Evolutionary conservation across 345 rosid genomes (phyloP).

Genomic region (Bruguiera sexangula): DNA sequence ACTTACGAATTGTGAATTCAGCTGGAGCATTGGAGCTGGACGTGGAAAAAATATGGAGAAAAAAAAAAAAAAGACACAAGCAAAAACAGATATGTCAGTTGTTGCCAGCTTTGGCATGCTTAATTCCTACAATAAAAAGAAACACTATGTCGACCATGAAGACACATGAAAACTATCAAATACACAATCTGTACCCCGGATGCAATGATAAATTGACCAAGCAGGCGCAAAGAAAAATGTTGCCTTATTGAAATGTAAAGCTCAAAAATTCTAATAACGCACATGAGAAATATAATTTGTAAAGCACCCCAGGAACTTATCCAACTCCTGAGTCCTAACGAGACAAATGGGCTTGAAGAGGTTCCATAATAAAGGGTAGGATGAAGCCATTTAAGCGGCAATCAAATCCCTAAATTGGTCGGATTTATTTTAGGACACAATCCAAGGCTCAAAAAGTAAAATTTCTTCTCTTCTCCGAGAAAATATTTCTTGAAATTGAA

Average conservation of each 20-base stretch:
- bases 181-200: background rate
- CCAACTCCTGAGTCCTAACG: background rate
- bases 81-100: constrained; percentile 4
- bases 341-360: background rate
- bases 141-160: background rate
- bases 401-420: too few species aligned
- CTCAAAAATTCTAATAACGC: background rate
- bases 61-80: background rate
- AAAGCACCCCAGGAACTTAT: background rate
- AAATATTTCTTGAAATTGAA: background rate
- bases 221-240: background rate
- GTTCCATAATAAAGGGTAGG: too few species aligned
- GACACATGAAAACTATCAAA: background rate
- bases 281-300: background rate
- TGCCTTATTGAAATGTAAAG: background rate
- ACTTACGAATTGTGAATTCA: constrained; percentile 94
- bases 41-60: background rate
- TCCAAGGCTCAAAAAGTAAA: background rate
- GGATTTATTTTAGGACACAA: background rate
- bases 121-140: background rate
- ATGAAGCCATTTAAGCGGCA: too few species aligned
- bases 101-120: background rate
- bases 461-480: background rate
- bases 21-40: constrained; percentile 63
- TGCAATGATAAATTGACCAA: background rate